Evolutionary conservation across 768 basidiomycete genomes (phyloP), one percentile per base, ranked within the genome.

Genomic region (Cantharellus anzutake): DNA sequence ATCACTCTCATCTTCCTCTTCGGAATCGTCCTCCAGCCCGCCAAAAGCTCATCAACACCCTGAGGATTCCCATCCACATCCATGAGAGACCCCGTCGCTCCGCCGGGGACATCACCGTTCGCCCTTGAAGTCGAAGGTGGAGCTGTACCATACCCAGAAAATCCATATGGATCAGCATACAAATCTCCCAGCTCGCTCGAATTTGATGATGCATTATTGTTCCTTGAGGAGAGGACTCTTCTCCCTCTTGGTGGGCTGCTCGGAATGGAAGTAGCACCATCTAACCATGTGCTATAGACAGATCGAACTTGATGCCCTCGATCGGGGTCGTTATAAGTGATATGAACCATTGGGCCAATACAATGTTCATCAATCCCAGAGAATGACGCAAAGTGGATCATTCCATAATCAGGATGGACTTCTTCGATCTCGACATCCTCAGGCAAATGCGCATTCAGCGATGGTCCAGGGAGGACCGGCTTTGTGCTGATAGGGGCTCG

Each of bases 361-460:
- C 11, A 48, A 29, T 48, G 44, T 11, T 11, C 11, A 48, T 48
- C 29, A 11, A 48, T 11, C 11, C 29, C 29, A 48, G 44, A 48
- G 44, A 48, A 48, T 29, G 44, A 48, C 11, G 44, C 11, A 29
- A 11, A 11, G 44, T 11, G 29, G 11, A 48, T 48, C 44, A 48
- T 11, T 11, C 44, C 29, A 48, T 41, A 41, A 0, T 78, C 77
- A 7, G 76, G 72, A 2, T 69, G 66, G 7, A 70, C 67, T 64
- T 84, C 82, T 4, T 69, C 67, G 37, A 82, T 68, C 56, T 71
- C 71, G 4, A 78, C 74, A 3, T 75, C 78, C 5, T 70, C 63
- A 0, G 84, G 83, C 61, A 86, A 74, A 66, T 78, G 77, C 0
- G 81, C 83, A 41, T 74, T 74, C 38, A 84, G 69, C 0, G 83